These are phyloP conservation scores for Cyberlindnera suaveolens DNA, from an alignment of 805 yeast genomes.

Conservation along the genomic window DNA sequence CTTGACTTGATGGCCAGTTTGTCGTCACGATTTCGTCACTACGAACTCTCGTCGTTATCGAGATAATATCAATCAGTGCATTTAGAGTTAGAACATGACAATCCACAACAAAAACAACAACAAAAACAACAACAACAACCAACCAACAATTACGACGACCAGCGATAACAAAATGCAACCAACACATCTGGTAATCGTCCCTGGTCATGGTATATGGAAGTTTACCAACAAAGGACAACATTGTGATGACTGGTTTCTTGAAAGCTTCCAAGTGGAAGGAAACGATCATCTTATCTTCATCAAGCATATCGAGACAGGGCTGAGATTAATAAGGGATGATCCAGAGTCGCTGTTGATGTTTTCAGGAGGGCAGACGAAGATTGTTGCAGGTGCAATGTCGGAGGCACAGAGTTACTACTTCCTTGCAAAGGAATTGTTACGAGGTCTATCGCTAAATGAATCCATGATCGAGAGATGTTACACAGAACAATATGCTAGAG, in stretches of 20 bases:
- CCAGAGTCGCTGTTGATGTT: slow-evolving; percentile 35
- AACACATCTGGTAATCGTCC: slow-evolving; percentile 38
- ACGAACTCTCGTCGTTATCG: too few relatives aligned
- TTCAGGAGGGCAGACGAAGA: slow-evolving; percentile 72
- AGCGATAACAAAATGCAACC: neutral
- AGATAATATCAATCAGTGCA: too few relatives aligned
- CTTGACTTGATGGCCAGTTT: too few relatives aligned
- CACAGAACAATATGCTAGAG: slow-evolving; percentile 70
- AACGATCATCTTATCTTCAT: slow-evolving; percentile 61
- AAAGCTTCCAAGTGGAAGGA: slow-evolving; percentile 62
- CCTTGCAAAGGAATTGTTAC: slow-evolving; percentile 32
- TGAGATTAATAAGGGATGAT: slow-evolving; percentile 30
- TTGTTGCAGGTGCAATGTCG: slow-evolving; percentile 43
- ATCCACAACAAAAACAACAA: neutral
- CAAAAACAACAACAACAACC: neutral
- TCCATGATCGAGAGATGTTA: slow-evolving; percentile 24
- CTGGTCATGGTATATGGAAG: slow-evolving; percentile 64
- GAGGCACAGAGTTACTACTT: slow-evolving; percentile 56
- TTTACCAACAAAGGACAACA: slow-evolving; percentile 38
- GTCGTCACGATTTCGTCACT: too few relatives aligned
- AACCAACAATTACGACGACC: neutral
- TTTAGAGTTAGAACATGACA: neutral
- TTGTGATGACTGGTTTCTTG: slow-evolving; percentile 58
- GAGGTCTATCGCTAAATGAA: neutral
- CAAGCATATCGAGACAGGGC: slow-evolving; percentile 48